These are phyloP conservation scores for Phytophthora colocasiae DNA, from an alignment of 352 stramenopile species.

Conservation along the genomic window DNA sequence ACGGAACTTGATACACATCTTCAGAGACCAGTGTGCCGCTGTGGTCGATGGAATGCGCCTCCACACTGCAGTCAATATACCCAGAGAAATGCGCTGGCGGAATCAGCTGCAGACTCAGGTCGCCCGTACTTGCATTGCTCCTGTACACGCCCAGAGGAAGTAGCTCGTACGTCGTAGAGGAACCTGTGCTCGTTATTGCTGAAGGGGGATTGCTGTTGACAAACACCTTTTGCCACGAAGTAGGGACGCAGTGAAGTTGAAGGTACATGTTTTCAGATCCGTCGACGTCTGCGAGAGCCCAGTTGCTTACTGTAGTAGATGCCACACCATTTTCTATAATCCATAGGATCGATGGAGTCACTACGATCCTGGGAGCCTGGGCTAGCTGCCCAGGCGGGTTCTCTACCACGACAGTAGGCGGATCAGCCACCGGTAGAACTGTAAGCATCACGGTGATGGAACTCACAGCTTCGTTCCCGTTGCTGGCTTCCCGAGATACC, in stretches of 20 bases:
- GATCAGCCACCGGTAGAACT: conserved; percentile 50
- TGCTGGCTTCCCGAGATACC: conserved; percentile 44
- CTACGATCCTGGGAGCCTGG: conserved; percentile 20
- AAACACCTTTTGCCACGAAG: conserved; percentile 11
- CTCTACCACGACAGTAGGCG: conserved; percentile 43
- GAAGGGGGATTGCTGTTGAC: conserved; percentile 1
- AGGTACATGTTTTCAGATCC: conserved; percentile 30
- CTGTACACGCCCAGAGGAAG: conserved; percentile 12
- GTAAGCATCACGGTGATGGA: conserved; percentile 27
- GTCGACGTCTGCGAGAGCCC: conserved; percentile 19
- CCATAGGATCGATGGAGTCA: background rate
- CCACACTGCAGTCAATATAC: conserved; percentile 32
- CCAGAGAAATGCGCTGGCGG: conserved; percentile 41
- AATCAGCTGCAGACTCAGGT: conserved; percentile 28
- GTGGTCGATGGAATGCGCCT: conserved; percentile 28
- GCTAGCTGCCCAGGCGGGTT: conserved; percentile 42
- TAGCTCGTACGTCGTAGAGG: conserved; percentile 7
- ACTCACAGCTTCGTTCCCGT: conserved; percentile 23
- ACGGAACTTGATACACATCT: conserved; percentile 19
- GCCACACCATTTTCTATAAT: conserved; percentile 15
- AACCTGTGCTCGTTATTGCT: background rate
- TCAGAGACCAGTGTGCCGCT: conserved; percentile 19
- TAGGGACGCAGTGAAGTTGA: conserved; percentile 8
- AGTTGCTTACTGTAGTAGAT: conserved; percentile 16
- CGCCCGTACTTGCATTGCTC: background rate